Percentiles rank a stretch among this genome's conserved stretches.
Evolutionary conservation across 768 basidiomycete species (phyloP).

Genomic region (Mycena sanguinolenta): DNA sequence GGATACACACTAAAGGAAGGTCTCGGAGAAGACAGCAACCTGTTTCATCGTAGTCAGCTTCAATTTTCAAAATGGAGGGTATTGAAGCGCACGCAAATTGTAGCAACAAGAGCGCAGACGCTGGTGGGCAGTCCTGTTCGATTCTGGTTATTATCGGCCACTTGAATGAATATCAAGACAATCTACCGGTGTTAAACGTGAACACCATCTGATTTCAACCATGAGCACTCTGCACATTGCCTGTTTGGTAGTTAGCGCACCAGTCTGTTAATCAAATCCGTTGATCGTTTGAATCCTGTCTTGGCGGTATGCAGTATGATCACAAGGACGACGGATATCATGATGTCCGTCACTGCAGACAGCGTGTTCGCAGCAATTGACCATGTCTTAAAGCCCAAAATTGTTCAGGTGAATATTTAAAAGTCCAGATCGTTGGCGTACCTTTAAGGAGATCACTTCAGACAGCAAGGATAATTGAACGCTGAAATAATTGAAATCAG

Average conservation of each 20-base stretch:
- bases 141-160: neutral
- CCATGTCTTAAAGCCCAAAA: slow-evolving; percentile 1
- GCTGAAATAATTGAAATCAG: slow-evolving; percentile 4
- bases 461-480: slow-evolving; percentile 6
- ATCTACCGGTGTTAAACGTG: too few species aligned
- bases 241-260: neutral
- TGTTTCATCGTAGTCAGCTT: slow-evolving; percentile 4
- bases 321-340: slow-evolving; percentile 21
- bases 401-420: neutral
- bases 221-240: neutral
- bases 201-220: neutral
- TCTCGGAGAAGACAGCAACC: slow-evolving; percentile 25
- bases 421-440: neutral
- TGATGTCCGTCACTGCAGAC: slow-evolving; percentile 22
- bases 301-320: slow-evolving; percentile 27
- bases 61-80: too few species aligned
- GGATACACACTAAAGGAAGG: slow-evolving; percentile 32
- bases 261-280: slow-evolving; percentile 33
- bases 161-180: slow-evolving; percentile 21
- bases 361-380: slow-evolving; percentile 24
- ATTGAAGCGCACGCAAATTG: slow-evolving; percentile 21
- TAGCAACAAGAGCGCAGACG: slow-evolving; percentile 22
- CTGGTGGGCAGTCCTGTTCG: slow-evolving; percentile 28
- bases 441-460: slow-evolving; percentile 26
- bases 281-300: slow-evolving; percentile 33